Conservation (phyloP, 108 stramenopile genomes). For the Nitzschia sp. region DNA sequence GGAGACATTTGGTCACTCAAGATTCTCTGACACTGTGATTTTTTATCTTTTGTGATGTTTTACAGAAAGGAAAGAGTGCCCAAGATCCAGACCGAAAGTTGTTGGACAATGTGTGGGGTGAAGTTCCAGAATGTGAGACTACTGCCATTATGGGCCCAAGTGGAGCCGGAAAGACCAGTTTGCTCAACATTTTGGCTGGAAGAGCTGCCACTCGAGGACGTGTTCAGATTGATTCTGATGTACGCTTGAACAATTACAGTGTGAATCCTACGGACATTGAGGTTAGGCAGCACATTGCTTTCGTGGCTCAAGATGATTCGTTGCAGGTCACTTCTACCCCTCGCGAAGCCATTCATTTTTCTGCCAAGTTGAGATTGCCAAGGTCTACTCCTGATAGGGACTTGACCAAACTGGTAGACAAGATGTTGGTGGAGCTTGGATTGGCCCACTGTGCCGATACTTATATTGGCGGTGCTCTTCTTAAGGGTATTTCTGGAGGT, state of each 20-base stretch:
- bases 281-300: slow-evolving; percentile 65
- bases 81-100: slow-evolving; percentile 38
- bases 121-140: slow-evolving; percentile 64
- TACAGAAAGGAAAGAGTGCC: slow-evolving; percentile 15
- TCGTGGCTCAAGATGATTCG: slow-evolving; percentile 86
- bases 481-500: slow-evolving; percentile 67
- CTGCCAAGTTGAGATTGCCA: slow-evolving; percentile 75
- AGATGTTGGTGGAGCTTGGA: slow-evolving; percentile 78
- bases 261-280: slow-evolving; percentile 50
- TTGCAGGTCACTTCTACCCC: slow-evolving; percentile 76
- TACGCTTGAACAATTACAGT: slow-evolving; percentile 56
- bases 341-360: slow-evolving; percentile 82
- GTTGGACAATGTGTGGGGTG: slow-evolving; percentile 67
- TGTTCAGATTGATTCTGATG: slow-evolving; percentile 49
- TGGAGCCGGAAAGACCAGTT: slow-evolving; percentile 71
- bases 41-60: neutral
- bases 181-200: slow-evolving; percentile 81
- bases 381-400: slow-evolving; percentile 49
- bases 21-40: neutral
- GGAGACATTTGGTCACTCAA: neutral
- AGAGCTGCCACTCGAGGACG: slow-evolving; percentile 43
- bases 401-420: slow-evolving; percentile 58
- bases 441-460: slow-evolving; percentile 64
- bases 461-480: slow-evolving; percentile 54
- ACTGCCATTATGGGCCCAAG: slow-evolving; percentile 56